Base-by-base conservation (phyloP, 2,329 filamentous ascomycete species). In the Aspergillus awamori region DNA sequence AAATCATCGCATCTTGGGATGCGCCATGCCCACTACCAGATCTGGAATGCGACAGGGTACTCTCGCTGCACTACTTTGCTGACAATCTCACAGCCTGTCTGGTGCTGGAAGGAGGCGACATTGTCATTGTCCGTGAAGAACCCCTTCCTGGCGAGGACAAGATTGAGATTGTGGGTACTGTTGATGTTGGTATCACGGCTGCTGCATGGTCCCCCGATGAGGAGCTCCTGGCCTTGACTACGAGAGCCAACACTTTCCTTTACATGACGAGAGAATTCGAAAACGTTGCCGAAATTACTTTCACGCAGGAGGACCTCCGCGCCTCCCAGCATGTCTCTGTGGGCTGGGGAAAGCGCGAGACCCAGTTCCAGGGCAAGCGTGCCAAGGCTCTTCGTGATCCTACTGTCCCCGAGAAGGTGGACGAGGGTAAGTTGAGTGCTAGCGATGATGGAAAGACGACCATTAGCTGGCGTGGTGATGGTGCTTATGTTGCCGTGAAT, bases 261-360 rank as follows among this genome's bases (percentile, higher is more conserved):
- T 92, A 97, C 73, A 97, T 99, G 94, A 97, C 93, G 59, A 86
- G 93, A 64, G 87, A 89, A 26, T 96, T 98, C 67, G 94, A 98
- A 68, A 89, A 89, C 60, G 87, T 96, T 45, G 86, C 90, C 36
- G 90, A 93, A 76, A 84, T 91, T 56, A 80, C 83, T 36, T 87
- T 98, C 75, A 86, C 85, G 0, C 74, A 82, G 0, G 91, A 93
- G 48, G 94, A 96, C 76, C 84, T 96, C 65, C 90, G 90, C 69
- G 86, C 87, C n/a, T 98, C 90, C 26, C 95, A 89, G 75, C 93
- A 97, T 80, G 95, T 97, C 60, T 96, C 93, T 20, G 94, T 99
- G 22, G 95, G 95, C 53, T 99, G 95, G 95, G 95, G 95, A 62
- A 98, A 98, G 81, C 92, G 91, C 74, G 95, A 99, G 78, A 99